Evolutionary conservation across 2,329 filamentous ascomycete species (phyloP), one percentile per base, ranked within the genome.

Genomic region (Claviceps digitariae): DNA sequence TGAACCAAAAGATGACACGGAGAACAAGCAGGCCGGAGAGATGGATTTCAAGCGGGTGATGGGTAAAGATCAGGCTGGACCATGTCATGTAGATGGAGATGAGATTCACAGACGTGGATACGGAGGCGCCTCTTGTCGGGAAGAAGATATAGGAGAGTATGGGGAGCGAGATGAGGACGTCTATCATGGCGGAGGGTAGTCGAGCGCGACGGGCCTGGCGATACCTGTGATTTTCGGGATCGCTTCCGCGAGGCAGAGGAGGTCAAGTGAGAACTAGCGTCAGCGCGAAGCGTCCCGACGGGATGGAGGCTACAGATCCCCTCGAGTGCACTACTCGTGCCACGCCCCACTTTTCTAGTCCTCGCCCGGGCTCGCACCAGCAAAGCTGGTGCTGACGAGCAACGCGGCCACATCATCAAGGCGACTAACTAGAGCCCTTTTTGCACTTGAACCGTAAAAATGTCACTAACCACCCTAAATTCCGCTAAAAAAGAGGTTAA

Each of bases 51-150:
- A 93, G 72, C 0, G 87, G 82, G 1, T 84, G 76, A 61, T 94
- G 86, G 7, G 85, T 86, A 3, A 91, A 73, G 41, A 94, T 81
- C 34, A 96, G 76, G 0, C 87, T 91, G 6, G 82, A 82, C 90
- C 90, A 95, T 60, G 87, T 91, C 72, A 95, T 79, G 67, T 90
- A 91, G 69, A 95, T 93, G 73, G 95, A 90, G 57, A 94, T 72
- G 25, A 95, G 71, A 66, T 93, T 95, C 57, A 95, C 74, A 1
- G 84, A 90, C 1, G 89, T 91, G 15, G 75, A 84, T 72, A 85
- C 90, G 7, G 86, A 84, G 7, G 80, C 77, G 2, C 52, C 54
- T 54, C 82, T 66, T 48, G 77, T 72, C 2, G 81, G 78, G 21
- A 80, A 75, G 49, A 83, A 72, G 60, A 86, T 74, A 62, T 83